Base-by-base conservation (phyloP, 2,329 filamentous ascomycete species). In the Lecanicillium sp. region DNA sequence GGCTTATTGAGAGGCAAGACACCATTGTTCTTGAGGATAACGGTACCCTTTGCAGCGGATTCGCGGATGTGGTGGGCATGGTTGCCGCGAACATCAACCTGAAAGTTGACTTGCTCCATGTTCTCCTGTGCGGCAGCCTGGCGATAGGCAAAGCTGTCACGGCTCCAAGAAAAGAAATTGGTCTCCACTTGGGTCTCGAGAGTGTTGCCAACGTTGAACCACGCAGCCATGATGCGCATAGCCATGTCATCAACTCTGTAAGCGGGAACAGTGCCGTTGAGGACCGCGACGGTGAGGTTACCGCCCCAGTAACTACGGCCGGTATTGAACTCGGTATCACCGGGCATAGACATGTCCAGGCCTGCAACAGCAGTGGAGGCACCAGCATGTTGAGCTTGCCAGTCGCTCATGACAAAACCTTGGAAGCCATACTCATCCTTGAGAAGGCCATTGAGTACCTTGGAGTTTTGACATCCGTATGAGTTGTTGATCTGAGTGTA, bases 221-320 rank as follows among this genome's bases (percentile, higher is more conserved):
- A 78, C 29, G 78, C 68, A 5, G 80, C 71, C 76, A 83, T 81
- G 54, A 84, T 94, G 50, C 92, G 80, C 60, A 87, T 83, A 5
- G 78, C 85, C 82, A 95, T 94, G 55, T 96, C 92, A 50, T 95
- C 89, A 9, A 96, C 58, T 36, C 90, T 78, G 74, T 84, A 94
- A 49, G 85, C 78, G 1, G 90, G 86, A 22, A 96, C 67, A 1
- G 88, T 95, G 27, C 89, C 89, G 54, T 96, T 95, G 49, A 94
- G 62, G 5, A 95, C 80, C 2, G 85, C 85, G 34, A 94, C 67
- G 2, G 90, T 95, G 49, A 96, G 61, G 60, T 96, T 96, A 19
- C 80, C 66, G 9, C 90, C 90, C 83, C 85, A 95, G 68, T 71
- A 94, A 14, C 80, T 82, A 36, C 63, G 59, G 6, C 84, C 84